Evolutionary conservation across 306 rosid genomes (phyloP), one percentile per base, ranked within the genome.

Genomic region (Vigna nakashimae): DNA sequence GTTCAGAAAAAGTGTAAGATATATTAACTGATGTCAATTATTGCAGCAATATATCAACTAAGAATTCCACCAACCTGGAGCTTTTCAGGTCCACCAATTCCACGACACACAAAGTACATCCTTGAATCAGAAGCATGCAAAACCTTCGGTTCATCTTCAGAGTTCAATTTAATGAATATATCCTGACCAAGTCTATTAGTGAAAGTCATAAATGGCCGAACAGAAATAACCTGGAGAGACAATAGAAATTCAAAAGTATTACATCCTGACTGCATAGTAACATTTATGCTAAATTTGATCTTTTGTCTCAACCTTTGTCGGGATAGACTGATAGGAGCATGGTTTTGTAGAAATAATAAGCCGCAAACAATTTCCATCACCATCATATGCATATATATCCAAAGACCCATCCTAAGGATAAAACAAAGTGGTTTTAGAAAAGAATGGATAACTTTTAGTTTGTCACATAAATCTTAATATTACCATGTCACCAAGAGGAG

Each of bases 161-260:
- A 59, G 79, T 90, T 85, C 78, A 91, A 81, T 89, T 91, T 95
- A 53, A 95, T 79, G 78, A 77, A 86, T 80, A 92, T 77, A 79
- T 92, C 92, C 76, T 72, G 90, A 83, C 99, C 99, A 87, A 91
- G 74, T 83, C 99, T 91, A 82, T 95, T 95, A 68, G 99, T 95
- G 85, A 95, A 91, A 68, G 97, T 95, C 92, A 92, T 88, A 80
- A 79, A 95, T 52, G 99, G 97, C 40, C 98, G 93, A 77, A 95
- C 74, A 59, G 89, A 84, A 49, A 95, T 88, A 26, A 95, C 91
- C 99, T 95, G 87, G 42, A 82, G 84, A 63, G 45, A 76, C 40
- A 66, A 34, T 60, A 7, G 18, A 71, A 82, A 70, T 74, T 59
- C 7, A 24, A 49, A 32, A 74, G 42, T 7, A 77, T 63, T 30